A percentile compares a stretch with the other conserved stretches of the same genome.
Conservation (phyloP, 768 basidiomycete species). For the Lactarius vividus region DNA sequence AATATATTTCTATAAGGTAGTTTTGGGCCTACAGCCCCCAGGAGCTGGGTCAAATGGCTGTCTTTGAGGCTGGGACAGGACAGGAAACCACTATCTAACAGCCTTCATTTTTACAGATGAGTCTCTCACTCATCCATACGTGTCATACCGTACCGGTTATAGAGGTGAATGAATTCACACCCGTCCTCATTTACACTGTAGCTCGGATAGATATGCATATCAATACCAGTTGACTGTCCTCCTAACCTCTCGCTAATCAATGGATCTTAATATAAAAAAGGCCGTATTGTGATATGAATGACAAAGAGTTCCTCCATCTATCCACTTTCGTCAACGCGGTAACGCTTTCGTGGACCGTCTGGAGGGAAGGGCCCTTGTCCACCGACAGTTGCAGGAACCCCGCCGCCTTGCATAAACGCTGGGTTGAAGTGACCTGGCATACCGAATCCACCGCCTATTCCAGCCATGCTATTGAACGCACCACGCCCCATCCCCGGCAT, state of each 20-base stretch:
- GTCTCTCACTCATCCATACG: too few species aligned
- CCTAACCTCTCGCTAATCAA: background rate
- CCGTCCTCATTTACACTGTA: too few species aligned
- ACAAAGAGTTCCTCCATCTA: slow-evolving; percentile 25
- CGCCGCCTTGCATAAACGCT: slow-evolving; percentile 55
- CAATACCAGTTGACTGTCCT: slow-evolving; percentile 12
- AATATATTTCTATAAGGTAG: too few species aligned
- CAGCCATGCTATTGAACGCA: slow-evolving; percentile 24
- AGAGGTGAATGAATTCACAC: too few species aligned
- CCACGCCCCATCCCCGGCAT: slow-evolving; percentile 35
- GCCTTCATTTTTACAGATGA: too few species aligned
- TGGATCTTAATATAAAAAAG: background rate
- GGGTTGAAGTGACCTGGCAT: slow-evolving; percentile 71
- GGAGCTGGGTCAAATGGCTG: too few species aligned
- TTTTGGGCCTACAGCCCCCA: too few species aligned
- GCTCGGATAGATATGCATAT: background rate
- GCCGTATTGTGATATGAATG: slow-evolving; percentile 3
- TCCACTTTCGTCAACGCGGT: slow-evolving; percentile 51
- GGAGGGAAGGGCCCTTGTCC: slow-evolving; percentile 38
- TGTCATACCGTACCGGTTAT: too few species aligned
- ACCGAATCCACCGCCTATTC: slow-evolving; percentile 42
- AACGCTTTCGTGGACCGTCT: slow-evolving; percentile 54
- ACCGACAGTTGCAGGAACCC: slow-evolving; percentile 9
- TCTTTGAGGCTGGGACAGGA: too few species aligned
- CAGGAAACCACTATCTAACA: too few species aligned